Evolutionary conservation across 2,329 filamentous ascomycete species (phyloP), one percentile per base, ranked within the genome.

Genomic region (Penicillium sp.): DNA sequence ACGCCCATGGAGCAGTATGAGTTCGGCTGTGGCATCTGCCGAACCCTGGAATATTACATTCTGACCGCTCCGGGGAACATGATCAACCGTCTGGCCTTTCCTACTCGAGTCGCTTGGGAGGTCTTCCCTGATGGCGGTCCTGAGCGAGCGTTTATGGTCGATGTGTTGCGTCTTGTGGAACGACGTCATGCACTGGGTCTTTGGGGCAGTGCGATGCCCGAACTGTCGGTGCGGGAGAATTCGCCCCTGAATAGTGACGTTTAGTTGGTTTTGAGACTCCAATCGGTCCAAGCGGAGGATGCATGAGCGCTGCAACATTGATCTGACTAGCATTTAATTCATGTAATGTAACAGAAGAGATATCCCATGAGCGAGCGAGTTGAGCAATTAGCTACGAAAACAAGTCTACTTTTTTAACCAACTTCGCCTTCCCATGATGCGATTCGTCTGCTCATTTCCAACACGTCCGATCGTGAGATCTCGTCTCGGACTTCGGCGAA

Each of bases 31-130:
- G 71, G 70, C 3, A 77, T 77, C 55, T 75, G 72, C 52, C 74
- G 75, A 25, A 70, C 71, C 33, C 59, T 76, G 14, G 73, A 76
- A 55, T 77, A 68, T 62, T 77, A 77, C 57, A 72, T 77, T 10
- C 61, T 72, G 4, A 75, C 66, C 0, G 70, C 75, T 0, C 74
- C 74, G 0, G 75, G 75, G 1, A 77, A 76, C 55, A 76, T 77
- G 75, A 77, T 77, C 52, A 77, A 77, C 53, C 74, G 75, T 2
- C 70, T 77, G 11, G 75, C 74, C 1, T 76, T 77, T 37, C 66
- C 75, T 1, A 73, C 74, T 6, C 71, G 75, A 2, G 75, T 77
- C 1, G 75, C 75, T 6, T 77, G 74, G 74, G 75, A 77, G 52
- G 74, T 67, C 0, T 73, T 77, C 40, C 74, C 75, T 1, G 69